These are phyloP conservation scores for Cetradonia linearis DNA, from an alignment of 495 filamentous ascomycete genomes.

Conservation along the genomic window DNA sequence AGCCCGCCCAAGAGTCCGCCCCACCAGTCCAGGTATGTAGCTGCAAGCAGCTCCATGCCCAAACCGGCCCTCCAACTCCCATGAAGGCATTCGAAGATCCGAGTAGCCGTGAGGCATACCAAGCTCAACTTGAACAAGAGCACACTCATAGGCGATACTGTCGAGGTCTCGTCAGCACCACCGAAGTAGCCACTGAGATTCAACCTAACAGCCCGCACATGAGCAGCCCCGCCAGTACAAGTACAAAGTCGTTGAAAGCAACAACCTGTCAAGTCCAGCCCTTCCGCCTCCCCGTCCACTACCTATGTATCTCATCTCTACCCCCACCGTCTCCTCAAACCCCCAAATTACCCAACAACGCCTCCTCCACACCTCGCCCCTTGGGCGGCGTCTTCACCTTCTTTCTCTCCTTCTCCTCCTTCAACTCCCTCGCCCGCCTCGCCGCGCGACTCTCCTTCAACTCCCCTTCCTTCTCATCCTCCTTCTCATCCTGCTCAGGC, in stretches of 20 bases:
- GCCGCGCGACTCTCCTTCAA: background rate
- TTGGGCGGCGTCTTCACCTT: background rate
- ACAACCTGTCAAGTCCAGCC: background rate
- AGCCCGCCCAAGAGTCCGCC: background rate
- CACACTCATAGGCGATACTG: background rate
- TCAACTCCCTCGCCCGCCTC: background rate
- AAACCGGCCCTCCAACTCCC: background rate
- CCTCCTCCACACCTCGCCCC: background rate
- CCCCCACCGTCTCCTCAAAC: background rate
- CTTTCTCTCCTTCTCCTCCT: background rate
- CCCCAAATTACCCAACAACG: background rate
- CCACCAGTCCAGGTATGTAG: background rate
- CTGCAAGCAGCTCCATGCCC: background rate
- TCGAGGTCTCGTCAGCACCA: background rate
- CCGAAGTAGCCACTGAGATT: background rate
- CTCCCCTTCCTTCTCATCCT: background rate
- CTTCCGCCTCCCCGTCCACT: background rate
- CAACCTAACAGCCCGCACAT: background rate
- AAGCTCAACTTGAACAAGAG: background rate
- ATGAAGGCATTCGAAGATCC: background rate
- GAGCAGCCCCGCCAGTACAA: constrained; percentile 2
- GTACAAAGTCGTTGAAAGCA: background rate
- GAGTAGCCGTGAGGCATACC: background rate
- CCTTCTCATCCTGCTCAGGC: background rate
- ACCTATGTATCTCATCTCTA: background rate